Conservation (phyloP, 1,284 basidiomycete species). For the Sporisorium exsertum region DNA sequence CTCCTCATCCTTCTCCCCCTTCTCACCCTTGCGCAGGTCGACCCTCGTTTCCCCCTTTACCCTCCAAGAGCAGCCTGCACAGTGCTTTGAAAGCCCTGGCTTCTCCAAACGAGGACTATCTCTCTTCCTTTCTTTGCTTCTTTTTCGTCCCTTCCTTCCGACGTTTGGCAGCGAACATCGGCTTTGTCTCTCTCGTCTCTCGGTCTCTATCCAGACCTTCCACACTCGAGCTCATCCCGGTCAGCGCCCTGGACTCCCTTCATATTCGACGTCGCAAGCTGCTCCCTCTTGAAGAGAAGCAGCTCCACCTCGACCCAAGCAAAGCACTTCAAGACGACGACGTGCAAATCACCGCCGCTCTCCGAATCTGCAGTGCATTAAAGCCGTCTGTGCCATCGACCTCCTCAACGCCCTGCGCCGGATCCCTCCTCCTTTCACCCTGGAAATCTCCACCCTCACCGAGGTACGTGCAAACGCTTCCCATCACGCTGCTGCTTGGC, state of each 20-base stretch:
- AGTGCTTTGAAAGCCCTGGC: constrained; percentile 45
- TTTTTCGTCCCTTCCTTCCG: background rate
- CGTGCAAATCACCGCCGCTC: no score
- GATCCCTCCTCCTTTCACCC: background rate
- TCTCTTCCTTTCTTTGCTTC: background rate
- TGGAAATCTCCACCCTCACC: background rate
- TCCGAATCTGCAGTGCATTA: constrained; percentile 3
- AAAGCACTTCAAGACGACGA: background rate
- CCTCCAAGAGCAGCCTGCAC: constrained; percentile 3
- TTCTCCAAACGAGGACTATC: background rate
- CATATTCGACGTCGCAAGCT: background rate
- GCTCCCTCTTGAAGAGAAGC: constrained; percentile 19
- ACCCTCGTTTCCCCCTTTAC: constrained; percentile 20
- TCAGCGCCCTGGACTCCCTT: constrained; percentile 21
- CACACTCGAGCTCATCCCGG: constrained; percentile 8
- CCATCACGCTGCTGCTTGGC: background rate
- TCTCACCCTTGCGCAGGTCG: constrained; percentile 26
- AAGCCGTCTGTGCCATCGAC: background rate
- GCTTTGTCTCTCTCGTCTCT: background rate
- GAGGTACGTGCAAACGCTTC: constrained; percentile 17
- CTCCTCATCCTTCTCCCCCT: constrained; percentile 1
- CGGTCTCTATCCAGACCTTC: background rate
- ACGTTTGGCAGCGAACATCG: background rate
- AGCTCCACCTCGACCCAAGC: background rate
- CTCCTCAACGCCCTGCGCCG: background rate